phyloP scores from a whole-genome alignment of 495 filamentous ascomycete genomes.

The Talaromyces borbonicus region DNA sequence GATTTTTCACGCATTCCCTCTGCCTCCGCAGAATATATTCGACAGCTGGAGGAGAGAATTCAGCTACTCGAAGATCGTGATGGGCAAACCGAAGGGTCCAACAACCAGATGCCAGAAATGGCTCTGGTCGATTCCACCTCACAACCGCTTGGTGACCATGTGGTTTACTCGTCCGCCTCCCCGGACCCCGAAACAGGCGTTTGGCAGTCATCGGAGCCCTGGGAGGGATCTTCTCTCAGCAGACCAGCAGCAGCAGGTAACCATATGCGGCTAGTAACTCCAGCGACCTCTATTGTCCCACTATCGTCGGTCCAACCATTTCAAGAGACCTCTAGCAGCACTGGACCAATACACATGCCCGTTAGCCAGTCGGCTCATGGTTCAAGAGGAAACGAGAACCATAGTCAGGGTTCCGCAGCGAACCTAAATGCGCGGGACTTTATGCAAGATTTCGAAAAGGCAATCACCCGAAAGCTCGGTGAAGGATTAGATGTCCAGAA shows the following conservation, averaged over 20 bases:
- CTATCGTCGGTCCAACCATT: background rate
- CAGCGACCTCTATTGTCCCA: background rate
- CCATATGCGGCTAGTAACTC: background rate
- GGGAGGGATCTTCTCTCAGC: background rate
- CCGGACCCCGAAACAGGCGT: background rate
- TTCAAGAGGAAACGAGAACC: background rate
- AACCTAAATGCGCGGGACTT: conserved; percentile 30
- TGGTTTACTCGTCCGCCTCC: background rate
- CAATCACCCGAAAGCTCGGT: conserved; percentile 7
- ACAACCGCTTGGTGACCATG: conserved; percentile 9
- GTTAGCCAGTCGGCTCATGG: background rate
- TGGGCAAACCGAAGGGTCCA: conserved; percentile 1
- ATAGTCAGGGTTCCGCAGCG: conserved; percentile 20
- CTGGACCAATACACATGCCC: background rate
- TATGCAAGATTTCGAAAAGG: conserved; percentile 23
- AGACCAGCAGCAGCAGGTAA: background rate
- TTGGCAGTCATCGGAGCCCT: background rate
- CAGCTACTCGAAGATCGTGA: background rate
- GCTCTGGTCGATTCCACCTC: conserved; percentile 17
- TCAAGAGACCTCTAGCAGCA: background rate
- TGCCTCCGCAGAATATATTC: background rate
- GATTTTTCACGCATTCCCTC: background rate
- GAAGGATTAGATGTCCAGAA: conserved; percentile 9
- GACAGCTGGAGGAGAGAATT: background rate
- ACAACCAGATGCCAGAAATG: conserved; percentile 17